phyloP scores from a whole-genome alignment of 129 eudicot genomes.

The Oenanthe sinensis region DNA sequence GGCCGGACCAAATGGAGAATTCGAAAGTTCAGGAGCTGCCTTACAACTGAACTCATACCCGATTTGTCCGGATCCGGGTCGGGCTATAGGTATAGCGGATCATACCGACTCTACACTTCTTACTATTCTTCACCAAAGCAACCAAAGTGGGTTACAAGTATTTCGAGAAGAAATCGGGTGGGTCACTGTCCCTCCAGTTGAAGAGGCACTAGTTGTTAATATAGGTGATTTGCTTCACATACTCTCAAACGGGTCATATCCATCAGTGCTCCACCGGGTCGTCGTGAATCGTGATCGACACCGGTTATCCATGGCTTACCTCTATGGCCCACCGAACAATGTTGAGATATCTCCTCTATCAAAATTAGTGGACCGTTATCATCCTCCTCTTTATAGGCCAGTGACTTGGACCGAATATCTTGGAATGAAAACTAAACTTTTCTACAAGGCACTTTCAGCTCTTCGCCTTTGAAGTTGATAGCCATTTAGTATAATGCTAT shows the following conservation, averaged over 20 bases:
- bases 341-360: slow-evolving; percentile 51
- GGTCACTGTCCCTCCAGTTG: slow-evolving; percentile 63
- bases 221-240: slow-evolving; percentile 80
- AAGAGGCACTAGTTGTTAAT: slow-evolving; percentile 67
- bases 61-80: slow-evolving; percentile 87
- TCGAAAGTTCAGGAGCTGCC: slow-evolving; percentile 37
- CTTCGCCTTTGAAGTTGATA: slow-evolving; percentile 30
- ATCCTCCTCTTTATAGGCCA: slow-evolving; percentile 69
- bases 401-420: slow-evolving; percentile 89
- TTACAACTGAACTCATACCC: slow-evolving; percentile 90
- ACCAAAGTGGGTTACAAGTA: slow-evolving; percentile 76
- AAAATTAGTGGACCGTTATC: slow-evolving; percentile 33
- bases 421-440: slow-evolving; percentile 67
- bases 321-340: slow-evolving; percentile 65
- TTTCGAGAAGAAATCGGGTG: slow-evolving; percentile 43
- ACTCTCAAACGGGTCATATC: slow-evolving; percentile 70
- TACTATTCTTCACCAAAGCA: slow-evolving; percentile 78
- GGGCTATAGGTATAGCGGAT: slow-evolving; percentile 89
- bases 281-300: slow-evolving; percentile 67
- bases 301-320: slow-evolving; percentile 68
- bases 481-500: not conserved
- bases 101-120: slow-evolving; percentile 68
- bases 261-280: slow-evolving; percentile 82
- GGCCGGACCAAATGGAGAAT: slow-evolving; percentile 35
- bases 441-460: slow-evolving; percentile 63